These are phyloP conservation scores for Candida pseudocylindracea DNA, from an alignment of 1,139 yeast genomes.

Conservation along the genomic window DNA sequence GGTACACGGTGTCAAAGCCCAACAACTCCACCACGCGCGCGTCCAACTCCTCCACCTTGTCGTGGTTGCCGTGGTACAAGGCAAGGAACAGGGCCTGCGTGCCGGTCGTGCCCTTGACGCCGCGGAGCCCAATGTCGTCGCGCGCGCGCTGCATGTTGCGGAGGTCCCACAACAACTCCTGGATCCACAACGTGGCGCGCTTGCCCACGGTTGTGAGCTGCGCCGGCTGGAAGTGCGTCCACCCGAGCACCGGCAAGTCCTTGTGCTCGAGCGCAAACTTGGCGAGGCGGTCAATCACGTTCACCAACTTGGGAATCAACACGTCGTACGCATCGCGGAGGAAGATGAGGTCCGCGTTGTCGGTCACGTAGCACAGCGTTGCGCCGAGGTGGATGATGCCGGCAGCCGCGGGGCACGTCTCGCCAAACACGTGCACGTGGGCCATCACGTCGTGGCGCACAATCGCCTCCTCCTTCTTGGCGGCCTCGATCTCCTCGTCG, in stretches of 20 bases:
- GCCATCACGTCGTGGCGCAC: slow-evolving; percentile 99
- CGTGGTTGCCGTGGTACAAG: slow-evolving; percentile 90
- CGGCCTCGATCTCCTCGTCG: slow-evolving; percentile 79
- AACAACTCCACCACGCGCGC: slow-evolving; percentile 78
- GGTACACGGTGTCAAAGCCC: slow-evolving; percentile 89
- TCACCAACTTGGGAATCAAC: slow-evolving; percentile 82
- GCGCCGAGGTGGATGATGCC: slow-evolving; percentile 98
- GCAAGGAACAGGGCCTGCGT: slow-evolving; percentile 94
- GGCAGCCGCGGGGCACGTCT: slow-evolving; percentile 86
- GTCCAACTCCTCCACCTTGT: slow-evolving; percentile 82
- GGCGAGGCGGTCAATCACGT: slow-evolving; percentile 78
- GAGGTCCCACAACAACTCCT: slow-evolving; percentile 93
- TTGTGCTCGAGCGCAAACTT: slow-evolving; percentile 79
- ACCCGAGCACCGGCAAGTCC: slow-evolving; percentile 92
- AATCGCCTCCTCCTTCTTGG: slow-evolving; percentile 85
- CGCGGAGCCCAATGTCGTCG: slow-evolving; percentile 89
- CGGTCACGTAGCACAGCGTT: slow-evolving; percentile 93
- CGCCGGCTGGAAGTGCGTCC: slow-evolving; percentile 99
- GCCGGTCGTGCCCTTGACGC: slow-evolving; percentile 99
- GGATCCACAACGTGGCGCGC: slow-evolving; percentile 95
- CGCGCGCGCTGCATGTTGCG: slow-evolving; percentile 92
- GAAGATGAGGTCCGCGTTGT: slow-evolving; percentile 92
- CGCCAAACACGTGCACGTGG: slow-evolving; percentile 89
- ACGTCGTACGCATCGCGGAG: slow-evolving; percentile 89
- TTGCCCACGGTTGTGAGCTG: slow-evolving; percentile 97